Conservation (phyloP, 2,329 filamentous ascomycete species). For the Pseudogymnoascus sp. region DNA sequence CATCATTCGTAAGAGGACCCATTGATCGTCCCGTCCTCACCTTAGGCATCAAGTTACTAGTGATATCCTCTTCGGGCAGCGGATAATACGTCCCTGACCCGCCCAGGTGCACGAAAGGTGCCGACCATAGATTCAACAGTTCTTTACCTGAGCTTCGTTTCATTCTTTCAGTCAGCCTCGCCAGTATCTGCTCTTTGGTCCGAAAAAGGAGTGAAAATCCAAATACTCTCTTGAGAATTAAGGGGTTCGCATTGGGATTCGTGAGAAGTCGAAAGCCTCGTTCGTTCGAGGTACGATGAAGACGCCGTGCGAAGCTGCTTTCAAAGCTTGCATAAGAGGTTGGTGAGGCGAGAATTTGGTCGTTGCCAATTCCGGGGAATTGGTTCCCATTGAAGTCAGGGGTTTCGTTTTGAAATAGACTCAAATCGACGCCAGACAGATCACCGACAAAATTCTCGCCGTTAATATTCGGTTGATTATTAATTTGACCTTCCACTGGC, state of each 20-base stretch:
- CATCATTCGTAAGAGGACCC: slow-evolving; percentile 40
- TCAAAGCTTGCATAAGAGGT: slow-evolving; percentile 56
- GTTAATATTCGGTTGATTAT: slow-evolving; percentile 43
- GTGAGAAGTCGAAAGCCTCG: slow-evolving; percentile 50
- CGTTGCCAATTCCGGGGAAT: slow-evolving; percentile 15
- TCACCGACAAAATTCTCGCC: slow-evolving; percentile 48
- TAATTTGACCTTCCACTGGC: slow-evolving; percentile 34
- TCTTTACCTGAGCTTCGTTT: slow-evolving; percentile 25
- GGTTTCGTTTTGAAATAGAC: slow-evolving; percentile 24
- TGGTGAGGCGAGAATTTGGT: slow-evolving; percentile 28
- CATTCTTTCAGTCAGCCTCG: slow-evolving; percentile 31
- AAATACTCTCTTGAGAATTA: slow-evolving; percentile 51
- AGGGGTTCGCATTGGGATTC: slow-evolving; percentile 40
- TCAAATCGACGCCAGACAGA: slow-evolving; percentile 22
- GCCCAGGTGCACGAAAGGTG: slow-evolving; percentile 59
- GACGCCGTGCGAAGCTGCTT: slow-evolving; percentile 58
- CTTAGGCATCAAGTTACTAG: slow-evolving; percentile 22
- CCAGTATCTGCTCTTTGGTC: slow-evolving; percentile 35
- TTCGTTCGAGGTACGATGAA: slow-evolving; percentile 61
- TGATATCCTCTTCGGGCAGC: slow-evolving; percentile 22
- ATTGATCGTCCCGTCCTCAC: slow-evolving; percentile 34
- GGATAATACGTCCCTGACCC: slow-evolving; percentile 60
- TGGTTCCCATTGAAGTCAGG: slow-evolving; percentile 26
- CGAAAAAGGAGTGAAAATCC: slow-evolving; percentile 61
- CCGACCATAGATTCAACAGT: slow-evolving; percentile 50